A percentile compares a stretch with the other conserved stretches of the same genome.
These are phyloP conservation scores for Sporothrix luriei DNA, from an alignment of 2,329 filamentous ascomycete genomes.

Conservation along the genomic window DNA sequence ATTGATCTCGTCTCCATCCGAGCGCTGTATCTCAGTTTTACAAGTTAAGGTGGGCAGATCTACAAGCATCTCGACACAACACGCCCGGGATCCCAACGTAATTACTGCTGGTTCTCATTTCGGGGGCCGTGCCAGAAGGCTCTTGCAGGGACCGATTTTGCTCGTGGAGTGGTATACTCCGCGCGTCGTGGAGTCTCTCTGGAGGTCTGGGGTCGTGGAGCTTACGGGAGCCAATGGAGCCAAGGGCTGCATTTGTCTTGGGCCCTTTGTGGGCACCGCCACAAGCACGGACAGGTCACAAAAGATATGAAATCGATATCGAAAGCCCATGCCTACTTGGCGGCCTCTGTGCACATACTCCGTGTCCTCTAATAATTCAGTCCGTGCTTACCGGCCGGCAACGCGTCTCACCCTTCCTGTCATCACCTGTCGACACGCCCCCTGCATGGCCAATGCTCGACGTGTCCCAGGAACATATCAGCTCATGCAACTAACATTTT, in stretches of 20 bases:
- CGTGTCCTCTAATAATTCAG: background rate
- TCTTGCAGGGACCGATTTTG: background rate
- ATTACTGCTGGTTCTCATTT: conserved; percentile 16
- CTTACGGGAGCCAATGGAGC: background rate
- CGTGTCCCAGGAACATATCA: background rate
- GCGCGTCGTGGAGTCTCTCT: background rate
- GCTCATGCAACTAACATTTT: background rate
- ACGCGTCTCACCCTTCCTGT: background rate
- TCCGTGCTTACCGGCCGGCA: background rate
- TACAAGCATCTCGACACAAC: background rate
- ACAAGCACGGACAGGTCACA: background rate
- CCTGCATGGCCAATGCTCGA: background rate
- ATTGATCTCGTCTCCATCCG: background rate
- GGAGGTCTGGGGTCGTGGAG: background rate
- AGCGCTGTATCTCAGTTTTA: background rate
- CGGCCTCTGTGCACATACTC: background rate
- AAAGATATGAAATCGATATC: background rate
- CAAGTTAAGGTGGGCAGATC: background rate
- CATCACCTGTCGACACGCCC: conserved; percentile 4
- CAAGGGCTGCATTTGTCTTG: background rate
- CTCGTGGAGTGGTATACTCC: background rate
- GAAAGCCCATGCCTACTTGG: background rate
- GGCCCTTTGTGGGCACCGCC: background rate
- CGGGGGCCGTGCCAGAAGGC: conserved; percentile 11
- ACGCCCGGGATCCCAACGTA: background rate